Conservation (phyloP, 768 basidiomycete species). For the Phanerochaete sordida region DNA sequence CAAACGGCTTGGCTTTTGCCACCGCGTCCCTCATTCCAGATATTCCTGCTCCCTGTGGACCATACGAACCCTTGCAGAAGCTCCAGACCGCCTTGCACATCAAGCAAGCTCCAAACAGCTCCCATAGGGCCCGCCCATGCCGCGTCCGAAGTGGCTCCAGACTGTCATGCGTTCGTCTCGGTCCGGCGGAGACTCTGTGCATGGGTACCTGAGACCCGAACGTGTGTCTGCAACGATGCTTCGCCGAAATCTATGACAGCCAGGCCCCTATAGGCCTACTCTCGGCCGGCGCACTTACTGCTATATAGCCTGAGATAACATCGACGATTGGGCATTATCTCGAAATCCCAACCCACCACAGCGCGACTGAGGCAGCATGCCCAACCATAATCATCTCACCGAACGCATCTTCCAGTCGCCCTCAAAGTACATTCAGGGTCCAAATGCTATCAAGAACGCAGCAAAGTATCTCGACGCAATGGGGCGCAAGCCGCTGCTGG, state of each 20-base stretch:
- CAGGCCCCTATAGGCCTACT: neutral
- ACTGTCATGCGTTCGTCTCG: neutral
- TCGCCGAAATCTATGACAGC: neutral
- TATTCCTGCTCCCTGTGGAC: no score
- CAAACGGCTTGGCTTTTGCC: no score
- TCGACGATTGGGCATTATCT: no score
- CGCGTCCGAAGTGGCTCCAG: neutral
- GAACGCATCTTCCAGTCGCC: constrained; percentile 30
- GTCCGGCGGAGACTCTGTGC: neutral
- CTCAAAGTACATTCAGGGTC: constrained; percentile 31
- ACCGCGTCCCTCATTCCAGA: no score
- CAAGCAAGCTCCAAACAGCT: no score
- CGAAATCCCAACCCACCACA: neutral
- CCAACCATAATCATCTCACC: constrained; percentile 22
- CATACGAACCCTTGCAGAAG: no score
- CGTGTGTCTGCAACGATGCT: neutral
- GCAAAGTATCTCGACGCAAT: constrained; percentile 23
- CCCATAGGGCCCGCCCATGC: no score
- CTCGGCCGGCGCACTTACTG: neutral
- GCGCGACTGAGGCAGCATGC: constrained; percentile 7
- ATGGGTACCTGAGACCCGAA: neutral
- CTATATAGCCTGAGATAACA: neutral
- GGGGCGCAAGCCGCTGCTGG: constrained; percentile 23
- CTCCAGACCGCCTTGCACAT: no score
- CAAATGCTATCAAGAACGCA: constrained; percentile 28